These are phyloP conservation scores for Agarophyton chilense DNA, from an alignment of 23 red algal genomes.

Conservation along the genomic window DNA sequence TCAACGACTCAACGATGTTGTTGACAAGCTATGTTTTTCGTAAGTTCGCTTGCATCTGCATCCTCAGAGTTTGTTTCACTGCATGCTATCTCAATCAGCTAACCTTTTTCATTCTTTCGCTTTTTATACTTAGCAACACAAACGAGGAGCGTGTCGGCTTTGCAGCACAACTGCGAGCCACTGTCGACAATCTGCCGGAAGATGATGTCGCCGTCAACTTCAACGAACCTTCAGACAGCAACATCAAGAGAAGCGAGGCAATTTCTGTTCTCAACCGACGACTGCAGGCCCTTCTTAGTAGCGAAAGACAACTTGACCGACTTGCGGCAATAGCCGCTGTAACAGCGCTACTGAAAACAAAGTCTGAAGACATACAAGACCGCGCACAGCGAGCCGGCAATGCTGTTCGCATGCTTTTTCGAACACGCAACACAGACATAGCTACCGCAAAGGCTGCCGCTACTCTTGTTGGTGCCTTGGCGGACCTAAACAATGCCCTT, in stretches of 20 bases:
- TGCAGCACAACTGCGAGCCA: slow-evolving; percentile 45
- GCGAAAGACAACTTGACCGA: slow-evolving; percentile 40
- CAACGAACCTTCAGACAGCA: not conserved
- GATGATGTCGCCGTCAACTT: not conserved
- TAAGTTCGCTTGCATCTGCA: not conserved
- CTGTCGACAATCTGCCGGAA: slow-evolving; percentile 39
- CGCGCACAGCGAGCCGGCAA: slow-evolving; percentile 91
- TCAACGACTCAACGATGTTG: slow-evolving; percentile 23
- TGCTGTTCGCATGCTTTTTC: slow-evolving; percentile 85
- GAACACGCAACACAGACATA: slow-evolving; percentile 30
- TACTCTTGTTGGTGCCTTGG: slow-evolving; percentile 14
- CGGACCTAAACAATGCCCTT: slow-evolving; percentile 36
- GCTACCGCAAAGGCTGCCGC: slow-evolving; percentile 38
- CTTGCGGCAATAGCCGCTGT: slow-evolving; percentile 87
- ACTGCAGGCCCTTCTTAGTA: slow-evolving; percentile 51
- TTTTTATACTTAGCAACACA: not conserved
- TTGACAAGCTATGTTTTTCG: slow-evolving; percentile 33
- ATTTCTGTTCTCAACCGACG: slow-evolving; percentile 34
- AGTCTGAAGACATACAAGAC: slow-evolving; percentile 81
- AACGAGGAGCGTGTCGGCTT: slow-evolving; percentile 25
- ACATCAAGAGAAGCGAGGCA: slow-evolving; percentile 34
- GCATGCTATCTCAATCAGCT: not conserved
- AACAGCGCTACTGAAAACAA: slow-evolving; percentile 67
- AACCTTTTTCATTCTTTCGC: not conserved
- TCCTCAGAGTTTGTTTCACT: not conserved